phyloP scores from a whole-genome alignment of 176 grass and related monocot species.

The Guadua angustifolia region DNA sequence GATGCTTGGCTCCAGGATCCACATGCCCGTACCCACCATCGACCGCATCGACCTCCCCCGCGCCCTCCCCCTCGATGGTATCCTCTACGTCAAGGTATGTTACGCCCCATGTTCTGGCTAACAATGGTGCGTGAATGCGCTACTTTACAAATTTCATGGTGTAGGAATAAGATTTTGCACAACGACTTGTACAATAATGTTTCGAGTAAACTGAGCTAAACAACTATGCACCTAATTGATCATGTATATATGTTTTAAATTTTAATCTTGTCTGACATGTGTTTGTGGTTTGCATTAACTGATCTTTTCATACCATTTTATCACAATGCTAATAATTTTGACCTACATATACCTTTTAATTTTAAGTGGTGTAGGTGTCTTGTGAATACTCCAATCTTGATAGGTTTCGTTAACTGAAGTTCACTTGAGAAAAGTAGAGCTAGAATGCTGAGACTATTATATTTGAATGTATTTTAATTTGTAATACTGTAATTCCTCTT shows the following conservation, averaged over 20 bases:
- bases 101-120: no score
- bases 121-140: not conserved
- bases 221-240: not conserved
- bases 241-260: not conserved
- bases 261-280: not conserved
- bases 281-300: not conserved
- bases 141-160: not conserved
- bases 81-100: conserved; percentile 88
- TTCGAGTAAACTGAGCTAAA: not conserved
- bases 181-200: not conserved
- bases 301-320: not conserved
- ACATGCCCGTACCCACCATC: conserved; percentile 68
- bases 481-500: not conserved
- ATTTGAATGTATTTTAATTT: not conserved
- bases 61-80: conserved; percentile 85
- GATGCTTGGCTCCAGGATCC: conserved; percentile 85
- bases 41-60: conserved; percentile 90
- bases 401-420: not conserved
- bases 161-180: not conserved
- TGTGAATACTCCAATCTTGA: not conserved
- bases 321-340: not conserved
- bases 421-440: not conserved
- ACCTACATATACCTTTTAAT: not conserved
- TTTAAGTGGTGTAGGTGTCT: not conserved
- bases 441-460: not conserved